These are phyloP conservation scores for Tulasnella sp. DNA, from an alignment of 768 basidiomycete species.

Conservation along the genomic window DNA sequence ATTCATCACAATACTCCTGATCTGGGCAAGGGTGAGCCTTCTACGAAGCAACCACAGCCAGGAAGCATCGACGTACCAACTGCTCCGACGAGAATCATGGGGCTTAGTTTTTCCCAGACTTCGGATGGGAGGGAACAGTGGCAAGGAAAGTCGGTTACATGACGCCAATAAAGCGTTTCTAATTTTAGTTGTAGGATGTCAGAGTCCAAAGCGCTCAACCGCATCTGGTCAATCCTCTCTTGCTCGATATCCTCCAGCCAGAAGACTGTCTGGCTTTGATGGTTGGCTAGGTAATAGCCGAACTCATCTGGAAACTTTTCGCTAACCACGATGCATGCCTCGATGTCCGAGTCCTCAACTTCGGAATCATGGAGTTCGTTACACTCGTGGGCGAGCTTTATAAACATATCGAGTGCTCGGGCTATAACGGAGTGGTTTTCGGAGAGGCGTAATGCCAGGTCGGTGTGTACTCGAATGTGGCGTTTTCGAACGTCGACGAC, in stretches of 20 bases:
- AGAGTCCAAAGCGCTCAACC: background rate
- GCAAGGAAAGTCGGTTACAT: conserved; percentile 25
- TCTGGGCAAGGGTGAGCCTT: background rate
- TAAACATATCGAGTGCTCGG: background rate
- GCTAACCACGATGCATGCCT: background rate
- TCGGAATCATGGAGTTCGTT: background rate
- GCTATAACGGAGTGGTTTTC: background rate
- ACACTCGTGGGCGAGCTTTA: background rate
- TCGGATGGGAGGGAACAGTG: background rate
- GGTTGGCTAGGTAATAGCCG: background rate
- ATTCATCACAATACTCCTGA: conserved; percentile 10
- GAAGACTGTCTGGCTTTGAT: background rate
- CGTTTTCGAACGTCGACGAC: background rate
- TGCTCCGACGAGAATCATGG: background rate
- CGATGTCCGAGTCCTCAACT: background rate
- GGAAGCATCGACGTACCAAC: background rate
- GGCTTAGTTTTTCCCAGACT: conserved; percentile 6
- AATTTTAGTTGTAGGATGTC: background rate
- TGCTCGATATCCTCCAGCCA: conserved; percentile 15
- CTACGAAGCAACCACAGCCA: background rate
- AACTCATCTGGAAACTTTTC: background rate
- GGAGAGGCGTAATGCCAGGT: background rate
- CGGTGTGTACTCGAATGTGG: background rate
- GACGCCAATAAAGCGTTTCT: conserved; percentile 4
- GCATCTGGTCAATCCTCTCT: background rate